Conservation (phyloP, 352 stramenopile genomes). For the Globisporangium abappressorium region DNA sequence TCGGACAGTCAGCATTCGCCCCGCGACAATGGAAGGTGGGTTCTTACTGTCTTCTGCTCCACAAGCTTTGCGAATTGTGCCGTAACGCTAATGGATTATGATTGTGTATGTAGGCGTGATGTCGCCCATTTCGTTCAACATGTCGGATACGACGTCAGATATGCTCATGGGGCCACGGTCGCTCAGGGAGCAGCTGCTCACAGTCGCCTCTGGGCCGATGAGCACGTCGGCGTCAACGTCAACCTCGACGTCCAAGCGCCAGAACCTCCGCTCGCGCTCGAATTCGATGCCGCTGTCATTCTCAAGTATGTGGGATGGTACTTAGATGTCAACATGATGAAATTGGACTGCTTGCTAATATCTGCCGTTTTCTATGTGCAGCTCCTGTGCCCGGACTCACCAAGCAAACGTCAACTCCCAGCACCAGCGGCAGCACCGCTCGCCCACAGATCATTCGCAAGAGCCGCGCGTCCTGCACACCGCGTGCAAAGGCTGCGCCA, state of each 20-base stretch:
- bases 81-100: no score
- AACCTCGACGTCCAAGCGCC: slow-evolving; percentile 16
- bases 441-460: slow-evolving; percentile 27
- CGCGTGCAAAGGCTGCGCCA: slow-evolving; percentile 22
- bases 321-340: neutral
- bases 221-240: neutral
- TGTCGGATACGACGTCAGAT: slow-evolving; percentile 7
- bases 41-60: neutral
- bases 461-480: slow-evolving; percentile 29
- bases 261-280: slow-evolving; percentile 53
- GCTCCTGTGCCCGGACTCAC: neutral
- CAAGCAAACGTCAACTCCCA: slow-evolving; percentile 10
- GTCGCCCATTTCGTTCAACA: slow-evolving; percentile 15
- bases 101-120: slow-evolving; percentile 8
- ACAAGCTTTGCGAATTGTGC: neutral
- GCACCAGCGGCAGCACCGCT: slow-evolving; percentile 6
- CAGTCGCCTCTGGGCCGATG: neutral
- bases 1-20: slow-evolving; percentile 57
- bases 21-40: slow-evolving; percentile 36
- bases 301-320: slow-evolving; percentile 15
- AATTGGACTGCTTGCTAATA: neutral
- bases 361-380: neutral
- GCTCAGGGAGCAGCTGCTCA: slow-evolving; percentile 14
- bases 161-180: slow-evolving; percentile 15
- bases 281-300: slow-evolving; percentile 74